Base-by-base conservation (phyloP, 2,329 filamentous ascomycete genomes). In the Penicillium janthinellum region DNA sequence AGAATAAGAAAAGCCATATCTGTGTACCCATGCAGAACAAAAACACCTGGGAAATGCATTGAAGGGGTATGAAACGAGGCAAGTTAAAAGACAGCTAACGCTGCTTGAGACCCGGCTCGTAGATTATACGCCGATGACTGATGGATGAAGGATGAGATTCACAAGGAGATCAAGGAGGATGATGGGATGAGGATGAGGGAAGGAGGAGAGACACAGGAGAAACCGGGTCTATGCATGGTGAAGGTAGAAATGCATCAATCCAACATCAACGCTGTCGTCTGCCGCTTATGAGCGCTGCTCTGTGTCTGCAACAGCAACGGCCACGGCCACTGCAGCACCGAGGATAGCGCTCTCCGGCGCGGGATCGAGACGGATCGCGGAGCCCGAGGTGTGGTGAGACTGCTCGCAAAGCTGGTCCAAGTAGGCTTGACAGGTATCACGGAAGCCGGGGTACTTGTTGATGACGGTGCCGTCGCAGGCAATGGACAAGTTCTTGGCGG, bases 381-480 rank as follows among this genome's bases (percentile, higher is more conserved):
- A 67, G 22, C 59, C 45, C 10, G 66, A 60, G 5, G 64, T 57
- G 1, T 66, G 55, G 34, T 67, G 66, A 3, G 70, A 72, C 41
- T 75, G 64, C 20, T 71, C 63, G 4, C 74, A 73, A 37, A 82
- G 68, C 48, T 77, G 68, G 62, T 80, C 73, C 39, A 83, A 67
- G 50, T 78, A 81, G 2, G 51, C 62, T 58, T 82, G 79, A 63
- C 78, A 81, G 38, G 73, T 71, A 41, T 75, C 73, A 51, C 76
- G 73, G 70, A 82, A 82, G 4, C 76, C 77, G 1, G 81, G 81
- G 64, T 83, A 83, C 62, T 82, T 82, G 68, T 80, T 79, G 57
- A 83, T 81, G 49, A 83, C 81, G 53, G 78, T 81, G n/a, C 81
- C 81, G 57, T 82, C 79, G 63, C 80, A 82, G n/a, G 79, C 80